Conservation (phyloP, 225 moss, liverwort and hornwort species). For the Pseudoscleropodium purum region DNA sequence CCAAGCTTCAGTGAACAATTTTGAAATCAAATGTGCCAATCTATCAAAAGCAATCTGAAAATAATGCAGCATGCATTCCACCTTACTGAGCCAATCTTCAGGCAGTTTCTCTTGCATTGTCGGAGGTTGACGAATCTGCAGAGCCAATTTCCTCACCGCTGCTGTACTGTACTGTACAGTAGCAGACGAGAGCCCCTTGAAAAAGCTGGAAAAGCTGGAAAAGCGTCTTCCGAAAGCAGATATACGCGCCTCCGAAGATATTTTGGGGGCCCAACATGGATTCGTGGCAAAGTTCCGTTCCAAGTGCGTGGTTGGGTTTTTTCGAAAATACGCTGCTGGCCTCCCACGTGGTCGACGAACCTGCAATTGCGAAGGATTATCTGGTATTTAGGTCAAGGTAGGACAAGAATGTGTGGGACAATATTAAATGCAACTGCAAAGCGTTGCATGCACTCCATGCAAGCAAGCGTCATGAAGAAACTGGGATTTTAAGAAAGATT, state of each 20-base stretch:
- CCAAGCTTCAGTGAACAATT: background rate
- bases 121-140: background rate
- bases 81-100: too few relatives aligned
- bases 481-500: background rate
- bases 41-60: background rate
- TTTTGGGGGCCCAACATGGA: background rate
- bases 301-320: background rate
- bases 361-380: background rate
- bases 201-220: too few relatives aligned
- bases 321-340: background rate
- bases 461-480: background rate
- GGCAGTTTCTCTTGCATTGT: background rate
- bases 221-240: background rate
- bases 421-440: background rate
- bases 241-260: background rate
- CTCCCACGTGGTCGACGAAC: background rate
- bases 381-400: background rate
- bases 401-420: background rate
- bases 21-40: background rate
- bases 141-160: background rate
- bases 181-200: too few relatives aligned
- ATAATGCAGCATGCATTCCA: background rate
- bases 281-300: background rate
- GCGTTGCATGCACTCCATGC: background rate
- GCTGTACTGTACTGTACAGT: too few relatives aligned